Conservation (phyloP, 2,329 filamentous ascomycete species). For the Apiospora phragmitis region DNA sequence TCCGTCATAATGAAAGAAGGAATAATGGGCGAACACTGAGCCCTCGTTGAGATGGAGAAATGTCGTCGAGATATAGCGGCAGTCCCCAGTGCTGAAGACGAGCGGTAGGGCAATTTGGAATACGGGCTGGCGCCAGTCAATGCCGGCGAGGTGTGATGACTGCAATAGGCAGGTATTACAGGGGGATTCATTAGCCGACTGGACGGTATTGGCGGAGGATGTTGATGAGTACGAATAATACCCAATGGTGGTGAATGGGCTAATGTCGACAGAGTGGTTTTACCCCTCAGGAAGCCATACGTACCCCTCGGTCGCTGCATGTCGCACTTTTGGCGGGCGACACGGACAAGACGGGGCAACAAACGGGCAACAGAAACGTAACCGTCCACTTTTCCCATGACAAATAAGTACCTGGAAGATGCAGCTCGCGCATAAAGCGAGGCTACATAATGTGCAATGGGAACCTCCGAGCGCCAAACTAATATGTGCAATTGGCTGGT, state of each 20-base stretch:
- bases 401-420: not conserved
- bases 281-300: too few species aligned
- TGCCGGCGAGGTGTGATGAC: not conserved
- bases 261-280: too few species aligned
- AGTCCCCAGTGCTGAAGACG: not conserved
- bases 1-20: conserved; percentile 51
- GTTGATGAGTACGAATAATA: not conserved
- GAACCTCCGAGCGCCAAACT: not conserved
- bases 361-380: not conserved
- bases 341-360: too few species aligned
- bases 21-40: conserved; percentile 31
- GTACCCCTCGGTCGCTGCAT: not conserved
- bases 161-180: not conserved
- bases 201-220: not conserved
- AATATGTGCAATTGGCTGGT: not conserved
- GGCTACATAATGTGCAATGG: not conserved
- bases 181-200: not conserved
- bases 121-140: not conserved
- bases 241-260: too few species aligned
- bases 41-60: conserved; percentile 28
- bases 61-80: conserved; percentile 12
- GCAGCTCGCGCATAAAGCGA: not conserved
- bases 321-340: not conserved
- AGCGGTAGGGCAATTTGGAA: not conserved
- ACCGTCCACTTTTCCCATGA: not conserved